A percentile compares a stretch with the other conserved stretches of the same genome.
Evolutionary conservation across 192 early-diverging fungal species (phyloP).

Genomic region (Backusella liffmaniae): DNA sequence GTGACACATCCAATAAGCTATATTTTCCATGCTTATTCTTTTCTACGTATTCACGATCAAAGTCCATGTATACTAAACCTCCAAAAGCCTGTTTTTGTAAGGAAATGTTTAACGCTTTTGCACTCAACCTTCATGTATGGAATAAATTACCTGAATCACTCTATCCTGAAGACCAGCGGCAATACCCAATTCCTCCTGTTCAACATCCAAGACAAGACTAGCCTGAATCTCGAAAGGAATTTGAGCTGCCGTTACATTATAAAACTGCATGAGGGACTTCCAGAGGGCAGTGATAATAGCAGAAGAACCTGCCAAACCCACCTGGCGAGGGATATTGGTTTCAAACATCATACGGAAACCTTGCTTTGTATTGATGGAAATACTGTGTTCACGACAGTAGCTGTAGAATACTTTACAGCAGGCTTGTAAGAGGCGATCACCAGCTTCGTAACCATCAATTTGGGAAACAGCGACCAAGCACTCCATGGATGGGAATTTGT

Average conservation of each 20-base stretch:
- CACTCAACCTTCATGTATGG: not conserved
- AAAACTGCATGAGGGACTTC: slow-evolving; percentile 44
- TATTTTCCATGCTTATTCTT: slow-evolving; percentile 51
- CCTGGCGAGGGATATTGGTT: slow-evolving; percentile 65
- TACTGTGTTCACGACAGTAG: slow-evolving; percentile 36
- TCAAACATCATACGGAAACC: slow-evolving; percentile 54
- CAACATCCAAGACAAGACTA: slow-evolving; percentile 52
- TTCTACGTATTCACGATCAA: slow-evolving; percentile 47
- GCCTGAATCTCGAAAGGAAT: slow-evolving; percentile 54
- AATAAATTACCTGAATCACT: slow-evolving; percentile 54
- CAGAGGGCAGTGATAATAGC: slow-evolving; percentile 59
- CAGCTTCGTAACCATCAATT: slow-evolving; percentile 56
- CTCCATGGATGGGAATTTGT: slow-evolving; percentile 36
- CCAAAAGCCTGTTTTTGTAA: slow-evolving; percentile 33
- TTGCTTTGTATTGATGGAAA: slow-evolving; percentile 30
- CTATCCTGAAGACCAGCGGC: slow-evolving; percentile 62
- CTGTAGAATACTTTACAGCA: slow-evolving; percentile 52
- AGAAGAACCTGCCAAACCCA: slow-evolving; percentile 48
- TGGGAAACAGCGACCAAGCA: slow-evolving; percentile 25
- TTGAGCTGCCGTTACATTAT: slow-evolving; percentile 23
- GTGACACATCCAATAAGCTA: slow-evolving; percentile 28
- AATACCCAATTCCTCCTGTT: slow-evolving; percentile 56
- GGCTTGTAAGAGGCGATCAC: slow-evolving; percentile 48
- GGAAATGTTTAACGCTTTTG: not conserved
- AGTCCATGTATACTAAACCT: slow-evolving; percentile 66